Evolutionary conservation across 176 grass and related monocot genomes (phyloP).

Genomic region (Tillandsia fasciculata): DNA sequence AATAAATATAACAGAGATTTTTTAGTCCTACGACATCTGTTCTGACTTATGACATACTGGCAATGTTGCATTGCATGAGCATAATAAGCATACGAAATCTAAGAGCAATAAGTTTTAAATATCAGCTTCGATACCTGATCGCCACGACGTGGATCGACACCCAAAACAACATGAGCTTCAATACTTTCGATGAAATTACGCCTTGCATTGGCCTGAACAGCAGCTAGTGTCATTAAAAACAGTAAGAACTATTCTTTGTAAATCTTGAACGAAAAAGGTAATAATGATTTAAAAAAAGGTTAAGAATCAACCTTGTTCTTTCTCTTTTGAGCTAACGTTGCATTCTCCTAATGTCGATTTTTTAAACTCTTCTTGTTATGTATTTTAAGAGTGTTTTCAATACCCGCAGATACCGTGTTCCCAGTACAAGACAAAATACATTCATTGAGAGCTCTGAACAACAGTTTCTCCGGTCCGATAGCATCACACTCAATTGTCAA

Average conservation of each 20-base stretch:
- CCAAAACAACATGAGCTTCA: conserved; percentile 95
- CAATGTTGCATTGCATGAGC: neutral
- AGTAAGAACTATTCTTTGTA: neutral
- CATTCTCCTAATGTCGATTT: too few relatives aligned
- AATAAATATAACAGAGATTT: too few relatives aligned
- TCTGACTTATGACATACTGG: too few relatives aligned
- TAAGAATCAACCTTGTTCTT: neutral
- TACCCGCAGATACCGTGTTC: too few relatives aligned
- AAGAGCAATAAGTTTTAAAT: neutral
- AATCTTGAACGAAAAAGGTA: neutral
- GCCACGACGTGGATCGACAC: conserved; percentile 91
- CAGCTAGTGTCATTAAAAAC: conserved; percentile 16
- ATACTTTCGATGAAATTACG: conserved; percentile 70
- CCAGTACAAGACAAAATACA: too few relatives aligned
- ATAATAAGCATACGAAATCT: neutral
- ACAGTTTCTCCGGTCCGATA: too few relatives aligned
- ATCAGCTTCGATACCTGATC: conserved; percentile 44
- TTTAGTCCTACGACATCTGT: too few relatives aligned
- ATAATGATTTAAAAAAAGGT: neutral
- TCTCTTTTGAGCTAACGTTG: too few relatives aligned
- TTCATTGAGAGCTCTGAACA: too few relatives aligned
- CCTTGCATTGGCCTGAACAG: conserved; percentile 60
- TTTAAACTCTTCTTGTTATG: too few relatives aligned
- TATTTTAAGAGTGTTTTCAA: too few relatives aligned
- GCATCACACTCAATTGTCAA: neutral